A percentile compares a stretch with the other conserved stretches of the same genome.
These are phyloP conservation scores for Wallacemonas collosoma DNA, from an alignment of 208 protist species.

Conservation along the genomic window DNA sequence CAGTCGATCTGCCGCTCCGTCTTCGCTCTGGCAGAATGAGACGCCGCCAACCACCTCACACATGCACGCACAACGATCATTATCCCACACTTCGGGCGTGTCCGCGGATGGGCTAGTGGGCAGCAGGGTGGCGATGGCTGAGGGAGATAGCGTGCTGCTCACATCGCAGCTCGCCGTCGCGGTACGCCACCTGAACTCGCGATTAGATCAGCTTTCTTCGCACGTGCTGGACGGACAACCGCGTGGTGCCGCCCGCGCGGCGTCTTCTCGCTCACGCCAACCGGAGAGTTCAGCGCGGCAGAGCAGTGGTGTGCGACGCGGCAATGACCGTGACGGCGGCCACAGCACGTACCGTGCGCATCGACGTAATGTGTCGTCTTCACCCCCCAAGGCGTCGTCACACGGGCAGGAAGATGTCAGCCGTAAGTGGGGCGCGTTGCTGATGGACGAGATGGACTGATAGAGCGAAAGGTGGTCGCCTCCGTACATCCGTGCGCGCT, in stretches of 20 bases:
- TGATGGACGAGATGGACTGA: not conserved
- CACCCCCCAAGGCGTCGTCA: not conserved
- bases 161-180: conserved; percentile 4
- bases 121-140: not conserved
- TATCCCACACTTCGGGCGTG: not conserved
- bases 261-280: not conserved
- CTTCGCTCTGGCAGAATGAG: not conserved
- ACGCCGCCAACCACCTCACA: not conserved
- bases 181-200: conserved; percentile 5
- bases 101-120: not conserved
- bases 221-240: not conserved
- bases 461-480: not conserved
- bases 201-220: conserved; percentile 8
- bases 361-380: not conserved
- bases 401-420: not conserved
- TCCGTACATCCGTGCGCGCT: no score
- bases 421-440: not conserved
- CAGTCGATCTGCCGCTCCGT: not conserved
- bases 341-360: conserved; percentile 13
- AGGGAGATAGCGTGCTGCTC: not conserved
- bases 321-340: not conserved
- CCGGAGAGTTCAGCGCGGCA: not conserved
- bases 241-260: not conserved
- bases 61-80: no score
- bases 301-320: not conserved